phyloP scores from a whole-genome alignment of 2,329 filamentous ascomycete species.

The Alternaria sp. region DNA sequence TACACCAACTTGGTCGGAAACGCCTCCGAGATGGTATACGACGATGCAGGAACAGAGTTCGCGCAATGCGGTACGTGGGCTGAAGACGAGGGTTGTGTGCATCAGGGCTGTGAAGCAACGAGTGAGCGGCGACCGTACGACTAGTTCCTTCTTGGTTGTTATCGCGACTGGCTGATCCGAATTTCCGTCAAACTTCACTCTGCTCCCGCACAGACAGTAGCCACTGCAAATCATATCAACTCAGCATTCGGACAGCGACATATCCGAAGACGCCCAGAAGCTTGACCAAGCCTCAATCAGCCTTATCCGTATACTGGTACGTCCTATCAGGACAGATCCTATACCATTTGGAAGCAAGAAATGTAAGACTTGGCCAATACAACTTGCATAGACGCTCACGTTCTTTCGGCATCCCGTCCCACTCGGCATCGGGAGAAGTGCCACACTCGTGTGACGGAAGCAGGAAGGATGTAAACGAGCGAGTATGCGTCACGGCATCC shows the following conservation, averaged over 20 bases:
- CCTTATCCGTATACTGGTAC: background rate
- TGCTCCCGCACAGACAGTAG: slow-evolving; percentile 13
- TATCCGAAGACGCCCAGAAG: background rate
- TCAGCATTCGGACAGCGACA: slow-evolving; percentile 26
- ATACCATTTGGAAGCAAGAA: slow-evolving; percentile 1
- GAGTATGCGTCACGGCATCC: slow-evolving; percentile 13
- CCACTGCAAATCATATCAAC: slow-evolving; percentile 17
- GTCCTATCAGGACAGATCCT: background rate
- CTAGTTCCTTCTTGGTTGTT: background rate
- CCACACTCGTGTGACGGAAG: slow-evolving; percentile 29
- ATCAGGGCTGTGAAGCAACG: background rate
- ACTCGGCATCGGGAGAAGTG: slow-evolving; percentile 29
- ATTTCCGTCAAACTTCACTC: slow-evolving; percentile 13
- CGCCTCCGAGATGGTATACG: slow-evolving; percentile 21
- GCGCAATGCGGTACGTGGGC: slow-evolving; percentile 6
- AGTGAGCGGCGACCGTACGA: background rate
- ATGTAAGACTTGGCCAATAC: slow-evolving; percentile 25
- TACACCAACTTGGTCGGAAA: slow-evolving; percentile 18
- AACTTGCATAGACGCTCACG: slow-evolving; percentile 17
- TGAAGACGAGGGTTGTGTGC: background rate
- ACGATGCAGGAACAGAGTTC: slow-evolving; percentile 18
- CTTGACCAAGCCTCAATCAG: slow-evolving; percentile 5
- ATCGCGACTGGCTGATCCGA: slow-evolving; percentile 14
- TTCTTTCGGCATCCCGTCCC: slow-evolving; percentile 10
- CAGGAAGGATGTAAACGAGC: slow-evolving; percentile 26